Evolutionary conservation across 441 rosid species (phyloP).

Genomic region (Theobroma grandiflorum): DNA sequence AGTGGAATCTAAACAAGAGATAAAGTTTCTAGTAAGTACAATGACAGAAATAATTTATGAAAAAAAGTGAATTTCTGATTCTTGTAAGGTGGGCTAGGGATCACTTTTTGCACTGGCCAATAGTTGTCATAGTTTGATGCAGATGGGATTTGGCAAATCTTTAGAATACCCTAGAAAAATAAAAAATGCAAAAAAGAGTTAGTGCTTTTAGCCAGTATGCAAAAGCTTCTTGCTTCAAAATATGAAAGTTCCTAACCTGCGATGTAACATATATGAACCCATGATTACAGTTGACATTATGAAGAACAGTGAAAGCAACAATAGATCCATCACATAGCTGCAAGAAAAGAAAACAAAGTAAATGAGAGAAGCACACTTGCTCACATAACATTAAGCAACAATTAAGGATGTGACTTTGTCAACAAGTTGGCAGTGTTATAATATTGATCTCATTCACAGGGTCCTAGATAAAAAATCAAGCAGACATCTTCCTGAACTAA

Average conservation of each 20-base stretch:
- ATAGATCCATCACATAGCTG: slow-evolving; percentile 98
- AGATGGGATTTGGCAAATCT: slow-evolving; percentile 95
- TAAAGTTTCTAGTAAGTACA: slow-evolving; percentile 35
- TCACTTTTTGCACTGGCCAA: slow-evolving; percentile 98
- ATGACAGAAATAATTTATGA: slow-evolving; percentile 24
- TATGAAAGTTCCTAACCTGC: slow-evolving; percentile 60
- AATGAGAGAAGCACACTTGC: slow-evolving; percentile 22
- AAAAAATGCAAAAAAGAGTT: slow-evolving; percentile 32
- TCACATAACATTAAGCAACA: slow-evolving; percentile 8
- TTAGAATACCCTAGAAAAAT: slow-evolving; percentile 76
- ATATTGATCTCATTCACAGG: slow-evolving; percentile 8
- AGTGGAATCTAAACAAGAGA: slow-evolving; percentile 73
- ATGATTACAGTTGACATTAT: slow-evolving; percentile 95
- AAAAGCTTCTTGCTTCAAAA: slow-evolving; percentile 17
- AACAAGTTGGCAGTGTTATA: slow-evolving; percentile 6
- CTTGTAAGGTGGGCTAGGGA: slow-evolving; percentile 9
- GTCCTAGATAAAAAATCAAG: slow-evolving; percentile 8
- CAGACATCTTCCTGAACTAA: neutral
- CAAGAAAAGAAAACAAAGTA: slow-evolving; percentile 36
- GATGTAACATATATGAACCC: slow-evolving; percentile 98
- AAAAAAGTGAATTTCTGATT: slow-evolving; percentile 6
- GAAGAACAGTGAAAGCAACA: slow-evolving; percentile 97
- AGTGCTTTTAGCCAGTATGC: slow-evolving; percentile 21
- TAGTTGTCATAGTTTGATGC: slow-evolving; percentile 87
- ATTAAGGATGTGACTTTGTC: slow-evolving; percentile 8